Evolutionary conservation across 139 green algal species (phyloP).

Genomic region (Closterium sp.): DNA sequence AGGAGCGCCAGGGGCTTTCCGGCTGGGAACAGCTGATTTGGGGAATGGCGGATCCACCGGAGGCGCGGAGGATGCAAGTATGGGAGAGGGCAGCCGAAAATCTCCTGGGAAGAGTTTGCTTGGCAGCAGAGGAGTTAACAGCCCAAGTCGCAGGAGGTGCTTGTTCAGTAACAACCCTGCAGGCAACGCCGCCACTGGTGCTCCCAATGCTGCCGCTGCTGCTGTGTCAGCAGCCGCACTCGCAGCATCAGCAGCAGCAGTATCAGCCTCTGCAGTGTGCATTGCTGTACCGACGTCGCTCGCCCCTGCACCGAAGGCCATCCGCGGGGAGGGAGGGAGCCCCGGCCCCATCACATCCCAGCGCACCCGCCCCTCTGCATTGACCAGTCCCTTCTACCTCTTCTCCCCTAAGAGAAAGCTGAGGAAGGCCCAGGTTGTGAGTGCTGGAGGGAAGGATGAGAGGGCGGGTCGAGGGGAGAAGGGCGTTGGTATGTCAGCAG

Average conservation of each 20-base stretch:
- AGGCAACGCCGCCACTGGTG: background rate
- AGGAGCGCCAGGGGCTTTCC: background rate
- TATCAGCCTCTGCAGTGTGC: background rate
- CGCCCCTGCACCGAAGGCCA: background rate
- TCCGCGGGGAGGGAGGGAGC: background rate
- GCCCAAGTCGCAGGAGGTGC: background rate
- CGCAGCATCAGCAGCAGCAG: background rate
- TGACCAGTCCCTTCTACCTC: background rate
- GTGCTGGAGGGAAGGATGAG: background rate
- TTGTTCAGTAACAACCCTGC: background rate
- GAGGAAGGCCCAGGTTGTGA: background rate
- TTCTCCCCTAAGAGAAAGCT: constrained; percentile 2
- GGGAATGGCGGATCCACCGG: background rate
- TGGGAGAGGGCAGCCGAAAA: background rate
- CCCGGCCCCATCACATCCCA: background rate
- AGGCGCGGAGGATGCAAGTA: background rate
- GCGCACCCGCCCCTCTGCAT: background rate
- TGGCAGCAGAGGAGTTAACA: background rate
- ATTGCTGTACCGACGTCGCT: background rate
- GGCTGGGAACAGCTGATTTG: background rate
- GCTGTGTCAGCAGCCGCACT: background rate
- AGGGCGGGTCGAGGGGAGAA: background rate
- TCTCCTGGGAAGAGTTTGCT: background rate
- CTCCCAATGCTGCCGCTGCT: background rate
- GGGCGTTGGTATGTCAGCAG: background rate